These are phyloP conservation scores for Haplographium delicatum DNA, from an alignment of 495 filamentous ascomycete species.

Conservation along the genomic window DNA sequence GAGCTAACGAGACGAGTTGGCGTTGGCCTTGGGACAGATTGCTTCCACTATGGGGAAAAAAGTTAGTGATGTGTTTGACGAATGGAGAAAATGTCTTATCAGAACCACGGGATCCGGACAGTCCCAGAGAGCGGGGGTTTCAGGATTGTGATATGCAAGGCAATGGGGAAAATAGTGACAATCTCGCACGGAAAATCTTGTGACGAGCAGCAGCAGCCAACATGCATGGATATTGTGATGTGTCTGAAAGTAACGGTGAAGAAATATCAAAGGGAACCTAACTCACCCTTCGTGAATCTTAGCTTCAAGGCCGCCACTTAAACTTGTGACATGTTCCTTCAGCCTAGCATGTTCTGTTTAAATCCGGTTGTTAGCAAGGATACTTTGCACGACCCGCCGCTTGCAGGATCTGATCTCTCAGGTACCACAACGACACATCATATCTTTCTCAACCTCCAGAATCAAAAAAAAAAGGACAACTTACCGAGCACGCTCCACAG, in stretches of 20 bases:
- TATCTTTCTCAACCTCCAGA: background rate
- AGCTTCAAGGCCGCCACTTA: conserved; percentile 88
- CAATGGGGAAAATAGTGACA: too few species aligned
- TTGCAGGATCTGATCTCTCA: conserved; percentile 16
- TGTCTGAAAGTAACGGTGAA: background rate
- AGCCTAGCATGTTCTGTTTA: conserved; percentile 80
- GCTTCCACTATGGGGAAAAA: conserved; percentile 42
- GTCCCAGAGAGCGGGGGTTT: too few species aligned
- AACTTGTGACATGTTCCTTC: conserved; percentile 81
- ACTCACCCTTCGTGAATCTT: conserved; percentile 75
- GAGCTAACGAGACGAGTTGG: conserved; percentile 87
- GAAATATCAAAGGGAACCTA: background rate
- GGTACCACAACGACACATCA: conserved; percentile 14
- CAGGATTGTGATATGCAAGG: too few species aligned
- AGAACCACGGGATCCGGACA: too few species aligned
- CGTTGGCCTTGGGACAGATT: conserved; percentile 86
- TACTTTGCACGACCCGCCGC: conserved; percentile 21
- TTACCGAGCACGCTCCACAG: conserved; percentile 93
- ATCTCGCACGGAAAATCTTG: too few species aligned
- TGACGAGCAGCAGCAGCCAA: background rate
- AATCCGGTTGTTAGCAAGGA: conserved; percentile 21
- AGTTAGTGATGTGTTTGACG: too few species aligned
- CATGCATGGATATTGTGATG: too few species aligned
- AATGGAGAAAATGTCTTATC: too few species aligned
- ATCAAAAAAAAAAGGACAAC: conserved; percentile 30